Evolutionary conservation across 768 basidiomycete genomes (phyloP).

Genomic region (Collybia sp.): DNA sequence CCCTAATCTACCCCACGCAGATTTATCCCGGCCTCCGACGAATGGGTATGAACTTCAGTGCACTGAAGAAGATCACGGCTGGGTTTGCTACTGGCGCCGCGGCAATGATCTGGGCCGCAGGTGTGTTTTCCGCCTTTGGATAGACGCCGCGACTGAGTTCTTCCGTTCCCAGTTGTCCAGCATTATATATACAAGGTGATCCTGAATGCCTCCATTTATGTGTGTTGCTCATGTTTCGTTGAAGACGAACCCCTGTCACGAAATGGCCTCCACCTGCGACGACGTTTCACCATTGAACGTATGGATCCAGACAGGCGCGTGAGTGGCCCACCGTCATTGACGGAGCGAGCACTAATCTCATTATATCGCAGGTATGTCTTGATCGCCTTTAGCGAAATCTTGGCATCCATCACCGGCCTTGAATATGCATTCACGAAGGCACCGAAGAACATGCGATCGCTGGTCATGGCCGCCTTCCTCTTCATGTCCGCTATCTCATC

Average conservation of each 20-base stretch:
- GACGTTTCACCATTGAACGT: constrained; percentile 66
- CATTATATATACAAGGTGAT: constrained; percentile 69
- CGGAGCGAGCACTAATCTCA: neutral
- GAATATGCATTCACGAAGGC: constrained; percentile 89
- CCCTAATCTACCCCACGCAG: constrained; percentile 19
- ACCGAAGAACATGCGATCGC: constrained; percentile 81
- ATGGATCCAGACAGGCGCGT: constrained; percentile 74
- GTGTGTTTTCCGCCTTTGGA: constrained; percentile 21
- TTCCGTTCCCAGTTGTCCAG: constrained; percentile 47
- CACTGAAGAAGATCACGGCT: constrained; percentile 53
- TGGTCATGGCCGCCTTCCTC: constrained; percentile 71
- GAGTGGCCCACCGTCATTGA: constrained; percentile 16
- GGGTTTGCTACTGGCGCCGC: constrained; percentile 53
- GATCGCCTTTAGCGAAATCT: constrained; percentile 70
- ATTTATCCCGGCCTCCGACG: constrained; percentile 55
- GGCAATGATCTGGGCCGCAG: constrained; percentile 66
- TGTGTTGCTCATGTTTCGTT: constrained; percentile 32
- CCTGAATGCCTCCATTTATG: constrained; percentile 22
- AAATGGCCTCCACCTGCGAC: constrained; percentile 47
- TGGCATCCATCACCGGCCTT: constrained; percentile 77
- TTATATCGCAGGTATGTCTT: constrained; percentile 47
- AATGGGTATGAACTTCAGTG: constrained; percentile 47
- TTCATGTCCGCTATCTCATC: constrained; percentile 56
- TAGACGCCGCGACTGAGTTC: constrained; percentile 8
- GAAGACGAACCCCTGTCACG: constrained; percentile 44